Conservation (phyloP, 768 basidiomycete species). For the Megacollybia marginata region DNA sequence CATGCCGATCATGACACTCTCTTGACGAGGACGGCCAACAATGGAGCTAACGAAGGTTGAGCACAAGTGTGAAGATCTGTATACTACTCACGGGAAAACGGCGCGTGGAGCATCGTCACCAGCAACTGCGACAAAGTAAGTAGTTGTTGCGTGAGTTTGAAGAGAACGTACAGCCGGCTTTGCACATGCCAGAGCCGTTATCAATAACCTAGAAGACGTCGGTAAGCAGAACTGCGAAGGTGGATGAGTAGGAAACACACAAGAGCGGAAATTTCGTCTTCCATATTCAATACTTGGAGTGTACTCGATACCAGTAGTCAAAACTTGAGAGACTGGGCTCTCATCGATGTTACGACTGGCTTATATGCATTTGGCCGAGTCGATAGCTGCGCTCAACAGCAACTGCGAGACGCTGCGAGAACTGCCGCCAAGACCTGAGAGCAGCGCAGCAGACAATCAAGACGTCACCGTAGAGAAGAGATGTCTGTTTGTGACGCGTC, state of each 20-base stretch:
- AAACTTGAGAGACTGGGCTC: too few species aligned
- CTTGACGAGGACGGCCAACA: constrained; percentile 91
- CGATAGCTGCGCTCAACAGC: too few species aligned
- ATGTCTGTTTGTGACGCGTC: too few species aligned
- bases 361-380: too few species aligned
- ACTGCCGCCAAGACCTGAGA: too few species aligned
- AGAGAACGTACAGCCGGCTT: constrained; percentile 84
- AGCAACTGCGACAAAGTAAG: constrained; percentile 23
- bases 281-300: constrained; percentile 32
- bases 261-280: constrained; percentile 59
- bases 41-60: constrained; percentile 52
- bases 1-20: constrained; percentile 97
- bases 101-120: too few species aligned
- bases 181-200: too few species aligned
- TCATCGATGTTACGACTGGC: too few species aligned
- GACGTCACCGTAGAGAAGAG: too few species aligned
- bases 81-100: constrained; percentile 84
- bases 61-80: background rate
- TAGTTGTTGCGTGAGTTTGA: constrained; percentile 1
- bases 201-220: constrained; percentile 53
- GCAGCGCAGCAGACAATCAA: too few species aligned
- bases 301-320: too few species aligned
- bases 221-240: constrained; percentile 1
- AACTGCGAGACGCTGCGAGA: too few species aligned
- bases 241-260: constrained; percentile 21